These are phyloP conservation scores for Entophlyctis helioformis DNA, from an alignment of 192 early-diverging fungal genomes.

Conservation along the genomic window DNA sequence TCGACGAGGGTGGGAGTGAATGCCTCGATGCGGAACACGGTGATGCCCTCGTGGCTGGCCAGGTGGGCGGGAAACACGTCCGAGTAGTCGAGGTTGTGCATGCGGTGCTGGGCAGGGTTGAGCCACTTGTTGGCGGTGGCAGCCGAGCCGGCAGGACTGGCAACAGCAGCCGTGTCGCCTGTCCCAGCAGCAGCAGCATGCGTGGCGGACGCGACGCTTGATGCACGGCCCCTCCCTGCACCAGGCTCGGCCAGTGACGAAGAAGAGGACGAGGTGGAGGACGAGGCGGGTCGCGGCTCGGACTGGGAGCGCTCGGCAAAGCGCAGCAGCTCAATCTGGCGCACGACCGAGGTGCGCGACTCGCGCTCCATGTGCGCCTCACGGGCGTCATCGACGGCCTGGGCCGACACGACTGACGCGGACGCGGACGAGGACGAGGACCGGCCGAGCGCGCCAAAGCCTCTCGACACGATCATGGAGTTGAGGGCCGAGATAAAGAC, in stretches of 20 bases:
- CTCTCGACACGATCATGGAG: constrained; percentile 2
- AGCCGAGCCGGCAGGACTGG: not conserved
- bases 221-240: not conserved
- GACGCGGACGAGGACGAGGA: too few species aligned
- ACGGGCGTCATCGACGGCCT: not conserved
- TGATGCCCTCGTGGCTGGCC: constrained; percentile 6
- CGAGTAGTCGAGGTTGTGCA: constrained; percentile 18
- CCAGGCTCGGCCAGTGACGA: not conserved
- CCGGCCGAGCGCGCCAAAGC: too few species aligned
- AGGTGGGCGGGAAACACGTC: constrained; percentile 23
- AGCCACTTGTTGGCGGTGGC: constrained; percentile 1
- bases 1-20: constrained; percentile 17
- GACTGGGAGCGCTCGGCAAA: not conserved
- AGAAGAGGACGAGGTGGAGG: not conserved
- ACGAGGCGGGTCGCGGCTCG: not conserved
- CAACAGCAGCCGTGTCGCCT: not conserved
- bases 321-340: too few species aligned
- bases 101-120: constrained; percentile 5
- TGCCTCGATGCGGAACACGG: constrained; percentile 31
- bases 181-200: not conserved
- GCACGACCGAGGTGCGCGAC: not conserved
- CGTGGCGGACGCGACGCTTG: not conserved
- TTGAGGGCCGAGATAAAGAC: constrained; percentile 26
- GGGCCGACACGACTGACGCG: too few species aligned
- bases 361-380: not conserved